Conservation (phyloP, 2,329 filamentous ascomycete genomes). For the Botrytis elliptica region DNA sequence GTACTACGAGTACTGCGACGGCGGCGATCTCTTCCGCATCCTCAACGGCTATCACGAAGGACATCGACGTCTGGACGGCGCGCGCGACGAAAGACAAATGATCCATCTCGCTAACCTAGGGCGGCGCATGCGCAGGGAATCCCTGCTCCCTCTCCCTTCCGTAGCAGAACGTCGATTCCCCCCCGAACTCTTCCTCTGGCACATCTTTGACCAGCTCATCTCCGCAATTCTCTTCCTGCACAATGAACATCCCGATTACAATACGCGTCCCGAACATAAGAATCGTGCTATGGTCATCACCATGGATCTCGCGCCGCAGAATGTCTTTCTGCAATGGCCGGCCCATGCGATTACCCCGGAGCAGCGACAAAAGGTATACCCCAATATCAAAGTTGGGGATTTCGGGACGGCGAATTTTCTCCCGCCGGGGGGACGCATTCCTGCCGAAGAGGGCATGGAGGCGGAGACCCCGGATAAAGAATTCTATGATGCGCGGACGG, state of each 20-base stretch:
- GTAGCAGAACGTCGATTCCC: not conserved
- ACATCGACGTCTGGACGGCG: not conserved
- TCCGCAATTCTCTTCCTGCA: conserved; percentile 1
- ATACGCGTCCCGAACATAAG: not conserved
- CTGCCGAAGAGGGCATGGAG: not conserved
- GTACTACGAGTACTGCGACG: not conserved
- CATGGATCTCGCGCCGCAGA: not conserved
- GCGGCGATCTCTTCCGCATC: not conserved
- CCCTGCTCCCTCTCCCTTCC: not conserved
- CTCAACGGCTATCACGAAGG: not conserved
- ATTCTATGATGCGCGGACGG: not conserved
- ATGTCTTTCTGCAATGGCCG: conserved; percentile 8
- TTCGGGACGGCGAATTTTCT: not conserved
- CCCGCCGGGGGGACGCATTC: not conserved
- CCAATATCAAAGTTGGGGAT: conserved; percentile 10
- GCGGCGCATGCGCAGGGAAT: rapidly evolving
- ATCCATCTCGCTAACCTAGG: rapidly evolving
- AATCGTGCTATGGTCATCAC: not conserved
- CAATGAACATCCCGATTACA: conserved; percentile 14
- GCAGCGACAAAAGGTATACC: not conserved
- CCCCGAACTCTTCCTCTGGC: conserved; percentile 13
- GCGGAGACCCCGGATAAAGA: not conserved
- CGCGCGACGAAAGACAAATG: not conserved
- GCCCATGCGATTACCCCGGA: not conserved
- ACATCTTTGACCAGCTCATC: not conserved